phyloP scores from a whole-genome alignment of 1,284 basidiomycete species.

The Sporisorium graminicola region DNA sequence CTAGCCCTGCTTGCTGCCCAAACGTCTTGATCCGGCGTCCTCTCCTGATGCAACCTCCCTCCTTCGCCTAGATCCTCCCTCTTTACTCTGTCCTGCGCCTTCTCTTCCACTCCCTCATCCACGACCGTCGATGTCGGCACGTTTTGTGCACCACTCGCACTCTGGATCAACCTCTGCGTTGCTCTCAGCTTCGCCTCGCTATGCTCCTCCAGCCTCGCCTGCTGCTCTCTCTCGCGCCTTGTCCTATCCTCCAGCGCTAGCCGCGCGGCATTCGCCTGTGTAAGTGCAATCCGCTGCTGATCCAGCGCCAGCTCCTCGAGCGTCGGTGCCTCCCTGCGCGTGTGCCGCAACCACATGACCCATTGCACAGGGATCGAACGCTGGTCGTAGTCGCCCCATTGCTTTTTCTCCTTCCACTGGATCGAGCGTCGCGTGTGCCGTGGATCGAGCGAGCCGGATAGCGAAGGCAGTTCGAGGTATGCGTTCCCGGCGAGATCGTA shows the following conservation, averaged over 20 bases:
- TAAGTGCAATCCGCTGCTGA: conserved; percentile 21
- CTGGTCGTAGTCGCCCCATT: conserved; percentile 62
- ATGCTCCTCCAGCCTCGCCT: conserved; percentile 21
- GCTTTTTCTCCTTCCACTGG: conserved; percentile 47
- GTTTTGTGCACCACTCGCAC: too few relatives aligned
- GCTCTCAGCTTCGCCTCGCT: conserved; percentile 18
- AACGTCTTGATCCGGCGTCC: conserved; percentile 33
- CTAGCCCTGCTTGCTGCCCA: conserved; percentile 49
- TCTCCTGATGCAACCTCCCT: conserved; percentile 15
- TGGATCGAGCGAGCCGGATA: conserved; percentile 55
- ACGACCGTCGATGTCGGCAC: conserved; percentile 26
- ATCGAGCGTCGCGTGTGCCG: conserved; percentile 56
- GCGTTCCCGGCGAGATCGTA: conserved; percentile 59
- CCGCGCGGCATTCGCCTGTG: conserved; percentile 34
- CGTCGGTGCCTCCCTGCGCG: conserved; percentile 50
- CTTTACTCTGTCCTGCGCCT: conserved; percentile 1
- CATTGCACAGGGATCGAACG: conserved; percentile 64
- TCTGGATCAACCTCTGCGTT: conserved; percentile 19
- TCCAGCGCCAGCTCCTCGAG: conserved; percentile 52
- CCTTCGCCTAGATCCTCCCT: not conserved
- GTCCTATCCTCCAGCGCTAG: conserved; percentile 32
- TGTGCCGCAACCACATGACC: conserved; percentile 67
- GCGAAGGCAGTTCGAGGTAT: conserved; percentile 62
- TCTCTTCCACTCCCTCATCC: conserved; percentile 10
- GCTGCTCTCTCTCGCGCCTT: conserved; percentile 14